Evolutionary conservation across 148 eudicot species (phyloP).

Genomic region (Heliosperma pusillum): DNA sequence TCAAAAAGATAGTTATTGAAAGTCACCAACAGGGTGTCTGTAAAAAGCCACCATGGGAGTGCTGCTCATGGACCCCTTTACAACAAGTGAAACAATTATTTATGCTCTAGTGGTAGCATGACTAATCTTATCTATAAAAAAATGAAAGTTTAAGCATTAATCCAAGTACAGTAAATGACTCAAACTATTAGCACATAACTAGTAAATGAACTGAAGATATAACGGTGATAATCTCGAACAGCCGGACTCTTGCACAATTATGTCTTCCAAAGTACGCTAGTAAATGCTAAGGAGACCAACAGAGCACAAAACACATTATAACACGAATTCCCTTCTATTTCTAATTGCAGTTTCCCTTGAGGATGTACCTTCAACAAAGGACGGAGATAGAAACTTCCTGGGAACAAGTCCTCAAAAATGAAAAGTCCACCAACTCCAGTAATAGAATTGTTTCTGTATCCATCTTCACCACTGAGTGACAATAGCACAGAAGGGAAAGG

Average conservation of each 20-base stretch:
- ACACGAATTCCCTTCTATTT: background rate
- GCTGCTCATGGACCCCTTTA: background rate
- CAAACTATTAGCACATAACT: background rate
- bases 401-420: slow-evolving; percentile 68
- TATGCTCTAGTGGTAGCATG: background rate
- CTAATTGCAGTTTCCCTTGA: slow-evolving; percentile 5
- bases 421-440: slow-evolving; percentile 80
- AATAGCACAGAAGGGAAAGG: slow-evolving; percentile 85
- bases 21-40: background rate
- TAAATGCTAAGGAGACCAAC: slow-evolving; percentile 6
- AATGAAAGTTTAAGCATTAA: background rate
- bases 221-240: background rate
- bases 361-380: slow-evolving; percentile 83
- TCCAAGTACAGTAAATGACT: background rate
- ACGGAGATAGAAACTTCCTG: slow-evolving; percentile 97
- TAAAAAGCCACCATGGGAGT: background rate
- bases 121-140: background rate
- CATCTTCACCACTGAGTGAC: slow-evolving; percentile 97
- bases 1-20: background rate
- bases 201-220: background rate
- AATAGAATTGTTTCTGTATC: slow-evolving; percentile 90
- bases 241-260: background rate
- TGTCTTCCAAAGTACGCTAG: background rate
- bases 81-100: background rate
- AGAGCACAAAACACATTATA: background rate